Percentiles rank a stretch among this genome's conserved stretches.
phyloP scores from a whole-genome alignment of 2,329 filamentous ascomycete genomes.

The Neophaeococcomyces mojaviensis region DNA sequence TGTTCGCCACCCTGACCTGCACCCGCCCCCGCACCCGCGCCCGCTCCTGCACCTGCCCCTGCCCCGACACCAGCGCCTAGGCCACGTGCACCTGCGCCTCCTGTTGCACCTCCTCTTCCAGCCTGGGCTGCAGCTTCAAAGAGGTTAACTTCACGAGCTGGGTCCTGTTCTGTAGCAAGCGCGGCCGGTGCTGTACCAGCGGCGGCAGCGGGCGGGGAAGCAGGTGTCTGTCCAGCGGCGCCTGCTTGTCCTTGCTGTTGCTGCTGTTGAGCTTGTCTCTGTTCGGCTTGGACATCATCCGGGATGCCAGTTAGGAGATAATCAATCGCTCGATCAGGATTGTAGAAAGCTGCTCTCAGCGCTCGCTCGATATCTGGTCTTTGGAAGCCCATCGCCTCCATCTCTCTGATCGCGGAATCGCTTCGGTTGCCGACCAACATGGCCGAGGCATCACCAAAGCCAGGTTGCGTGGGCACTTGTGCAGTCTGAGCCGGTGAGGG shows the following conservation, averaged over 20 bases:
- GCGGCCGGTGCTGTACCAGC: conserved; percentile 28
- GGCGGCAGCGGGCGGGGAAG: conserved; percentile 32
- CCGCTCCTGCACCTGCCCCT: conserved; percentile 33
- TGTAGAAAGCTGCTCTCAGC: conserved; percentile 94
- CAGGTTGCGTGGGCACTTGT: conserved; percentile 38
- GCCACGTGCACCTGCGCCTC: conserved; percentile 31
- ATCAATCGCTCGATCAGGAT: conserved; percentile 93
- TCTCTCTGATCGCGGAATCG: conserved; percentile 74
- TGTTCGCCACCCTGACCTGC: conserved; percentile 51
- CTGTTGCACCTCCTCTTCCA: conserved; percentile 34
- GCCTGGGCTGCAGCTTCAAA: conserved; percentile 88
- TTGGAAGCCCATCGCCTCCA: conserved; percentile 97
- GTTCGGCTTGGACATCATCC: conserved; percentile 68
- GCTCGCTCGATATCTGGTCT: conserved; percentile 81
- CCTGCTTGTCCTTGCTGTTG: conserved; percentile 22
- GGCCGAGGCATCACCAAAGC: conserved; percentile 67
- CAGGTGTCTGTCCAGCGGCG: conserved; percentile 25
- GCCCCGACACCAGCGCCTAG: conserved; percentile 34
- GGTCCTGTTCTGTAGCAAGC: conserved; percentile 33
- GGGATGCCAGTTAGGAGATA: conserved; percentile 92
- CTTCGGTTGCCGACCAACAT: conserved; percentile 79
- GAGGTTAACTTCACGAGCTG: conserved; percentile 68
- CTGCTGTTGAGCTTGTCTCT: conserved; percentile 41
- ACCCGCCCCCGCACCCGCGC: conserved; percentile 41
- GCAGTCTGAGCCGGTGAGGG: conserved; percentile 38